These are phyloP conservation scores for Vararia minispora DNA, from an alignment of 768 basidiomycete genomes.

Conservation along the genomic window DNA sequence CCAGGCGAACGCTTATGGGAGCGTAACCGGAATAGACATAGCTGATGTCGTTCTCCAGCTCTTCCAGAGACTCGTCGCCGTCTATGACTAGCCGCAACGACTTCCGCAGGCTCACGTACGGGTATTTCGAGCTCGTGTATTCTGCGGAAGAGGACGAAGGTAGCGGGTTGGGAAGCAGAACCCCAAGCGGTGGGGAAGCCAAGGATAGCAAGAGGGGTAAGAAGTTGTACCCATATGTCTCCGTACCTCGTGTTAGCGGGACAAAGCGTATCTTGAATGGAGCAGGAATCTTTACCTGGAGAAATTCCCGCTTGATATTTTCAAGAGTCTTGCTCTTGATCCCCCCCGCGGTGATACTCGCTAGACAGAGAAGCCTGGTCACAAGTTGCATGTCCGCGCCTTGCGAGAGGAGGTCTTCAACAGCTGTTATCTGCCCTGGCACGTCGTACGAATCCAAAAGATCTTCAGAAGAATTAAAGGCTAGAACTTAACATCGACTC, in stretches of 20 bases:
- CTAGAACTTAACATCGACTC: constrained; percentile 5
- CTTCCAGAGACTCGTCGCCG: constrained; percentile 67
- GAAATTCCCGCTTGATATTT: constrained; percentile 80
- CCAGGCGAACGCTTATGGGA: constrained; percentile 81
- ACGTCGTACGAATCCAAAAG: constrained; percentile 90
- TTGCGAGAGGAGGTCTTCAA: constrained; percentile 86
- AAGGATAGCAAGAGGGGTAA: constrained; percentile 59
- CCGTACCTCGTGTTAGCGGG: constrained; percentile 23
- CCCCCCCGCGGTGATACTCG: constrained; percentile 74
- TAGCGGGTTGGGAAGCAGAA: constrained; percentile 58
- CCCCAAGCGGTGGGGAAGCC: constrained; percentile 52
- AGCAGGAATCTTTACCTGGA: constrained; percentile 42
- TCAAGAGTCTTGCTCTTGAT: constrained; percentile 84
- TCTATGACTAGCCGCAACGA: constrained; percentile 88
- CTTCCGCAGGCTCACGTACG: constrained; percentile 67
- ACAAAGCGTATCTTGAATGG: background rate
- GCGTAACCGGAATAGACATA: constrained; percentile 97
- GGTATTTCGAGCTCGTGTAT: constrained; percentile 43
- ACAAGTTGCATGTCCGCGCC: constrained; percentile 75
- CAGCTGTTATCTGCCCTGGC: constrained; percentile 64
- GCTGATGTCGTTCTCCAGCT: constrained; percentile 87
- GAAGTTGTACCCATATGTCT: constrained; percentile 70
- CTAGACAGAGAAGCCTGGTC: constrained; percentile 74
- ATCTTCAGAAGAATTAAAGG: constrained; percentile 47
- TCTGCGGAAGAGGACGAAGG: constrained; percentile 36